phyloP scores from a whole-genome alignment of 202 grass and related monocot species.

The Brachypodium distachyon region DNA sequence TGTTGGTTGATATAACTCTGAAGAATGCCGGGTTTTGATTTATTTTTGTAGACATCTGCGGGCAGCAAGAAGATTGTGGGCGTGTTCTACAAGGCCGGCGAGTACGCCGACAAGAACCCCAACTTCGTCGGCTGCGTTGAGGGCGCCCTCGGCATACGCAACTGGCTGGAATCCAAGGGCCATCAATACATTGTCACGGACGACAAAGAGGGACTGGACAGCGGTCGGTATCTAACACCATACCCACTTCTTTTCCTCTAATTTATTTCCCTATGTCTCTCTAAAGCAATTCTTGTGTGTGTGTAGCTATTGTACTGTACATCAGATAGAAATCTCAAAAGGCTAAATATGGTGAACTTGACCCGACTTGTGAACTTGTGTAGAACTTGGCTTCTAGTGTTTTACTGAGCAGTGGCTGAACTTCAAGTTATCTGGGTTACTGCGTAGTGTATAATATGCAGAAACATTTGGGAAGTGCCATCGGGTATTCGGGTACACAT shows the following conservation, averaged over 20 bases:
- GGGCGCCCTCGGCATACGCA: conserved; percentile 59
- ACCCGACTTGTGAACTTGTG: not conserved
- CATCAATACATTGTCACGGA: conserved; percentile 91
- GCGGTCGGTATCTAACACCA: conserved; percentile 35
- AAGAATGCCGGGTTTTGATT: not conserved
- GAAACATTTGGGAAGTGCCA: too few species aligned
- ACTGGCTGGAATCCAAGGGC: conserved; percentile 80
- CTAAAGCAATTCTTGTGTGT: not conserved
- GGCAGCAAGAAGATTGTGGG: conserved; percentile 96
- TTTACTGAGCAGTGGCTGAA: not conserved
- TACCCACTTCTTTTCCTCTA: not conserved
- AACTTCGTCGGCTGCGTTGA: conserved; percentile 91
- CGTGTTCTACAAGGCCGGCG: conserved; percentile 90
- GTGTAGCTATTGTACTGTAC: not conserved
- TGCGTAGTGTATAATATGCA: not conserved
- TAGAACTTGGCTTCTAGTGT: not conserved
- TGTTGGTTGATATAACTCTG: not conserved
- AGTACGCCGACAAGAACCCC: conserved; percentile 70
- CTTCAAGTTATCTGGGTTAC: not conserved
- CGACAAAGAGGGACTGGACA: conserved; percentile 80
- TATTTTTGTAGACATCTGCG: conserved; percentile 43
- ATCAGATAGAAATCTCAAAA: not conserved
- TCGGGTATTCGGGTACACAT: too few species aligned
- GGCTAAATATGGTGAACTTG: not conserved
- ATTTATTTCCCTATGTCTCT: not conserved